phyloP scores from a whole-genome alignment of 495 filamentous ascomycete species.

The Neurospora sp. region DNA sequence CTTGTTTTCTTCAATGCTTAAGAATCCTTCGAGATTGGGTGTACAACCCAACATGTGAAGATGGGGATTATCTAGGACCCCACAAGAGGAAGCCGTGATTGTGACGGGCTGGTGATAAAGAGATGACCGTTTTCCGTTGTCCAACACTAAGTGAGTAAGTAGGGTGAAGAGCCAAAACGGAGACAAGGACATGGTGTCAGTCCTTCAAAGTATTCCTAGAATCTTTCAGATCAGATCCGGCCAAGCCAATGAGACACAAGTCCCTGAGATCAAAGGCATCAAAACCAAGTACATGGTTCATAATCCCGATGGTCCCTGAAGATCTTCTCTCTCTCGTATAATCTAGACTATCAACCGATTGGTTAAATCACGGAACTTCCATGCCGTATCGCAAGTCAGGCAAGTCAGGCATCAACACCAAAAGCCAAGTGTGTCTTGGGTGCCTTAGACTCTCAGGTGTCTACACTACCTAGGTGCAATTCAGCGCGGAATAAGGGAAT shows the following conservation, averaged over 20 bases:
- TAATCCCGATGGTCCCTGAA: neutral
- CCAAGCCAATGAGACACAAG: neutral
- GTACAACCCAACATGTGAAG: neutral
- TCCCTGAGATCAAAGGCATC: too few species aligned
- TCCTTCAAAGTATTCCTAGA: neutral
- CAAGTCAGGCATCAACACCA: neutral
- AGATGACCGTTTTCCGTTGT: neutral
- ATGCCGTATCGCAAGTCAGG: too few species aligned
- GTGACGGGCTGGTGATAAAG: neutral
- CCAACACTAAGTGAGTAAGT: neutral
- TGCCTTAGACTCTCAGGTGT: too few species aligned
- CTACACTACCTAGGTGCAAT: too few species aligned
- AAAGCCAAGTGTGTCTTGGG: neutral
- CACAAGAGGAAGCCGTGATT: neutral
- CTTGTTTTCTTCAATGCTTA: neutral
- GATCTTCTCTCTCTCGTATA: neutral
- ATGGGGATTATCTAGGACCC: too few species aligned
- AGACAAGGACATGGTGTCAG: neutral
- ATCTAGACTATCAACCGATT: neutral
- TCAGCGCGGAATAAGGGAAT: neutral
- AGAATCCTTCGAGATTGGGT: neutral
- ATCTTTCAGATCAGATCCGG: neutral
- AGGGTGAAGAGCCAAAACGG: neutral
- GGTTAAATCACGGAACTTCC: too few species aligned
- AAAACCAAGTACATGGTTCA: neutral